phyloP scores from a whole-genome alignment of 1,284 basidiomycete genomes.

The Rhizoctonia solani region DNA sequence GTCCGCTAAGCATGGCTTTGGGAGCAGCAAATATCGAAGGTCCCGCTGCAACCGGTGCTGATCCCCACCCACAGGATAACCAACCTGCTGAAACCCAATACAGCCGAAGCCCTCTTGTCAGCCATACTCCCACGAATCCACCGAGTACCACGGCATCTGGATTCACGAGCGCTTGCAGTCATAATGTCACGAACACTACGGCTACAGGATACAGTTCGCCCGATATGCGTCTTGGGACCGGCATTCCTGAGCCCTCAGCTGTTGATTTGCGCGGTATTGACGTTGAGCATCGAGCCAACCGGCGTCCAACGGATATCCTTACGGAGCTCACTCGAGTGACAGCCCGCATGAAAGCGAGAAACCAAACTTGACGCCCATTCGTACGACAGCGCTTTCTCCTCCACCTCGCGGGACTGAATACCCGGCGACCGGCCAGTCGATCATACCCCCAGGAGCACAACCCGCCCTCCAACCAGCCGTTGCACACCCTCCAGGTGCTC shows the following conservation, averaged over 20 bases:
- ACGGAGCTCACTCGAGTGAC: neutral
- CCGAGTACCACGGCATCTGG: neutral
- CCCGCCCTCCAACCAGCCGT: neutral
- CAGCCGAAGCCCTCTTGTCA: too few species aligned
- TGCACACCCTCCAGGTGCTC: neutral
- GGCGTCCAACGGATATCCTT: neutral
- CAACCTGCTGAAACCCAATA: too few species aligned
- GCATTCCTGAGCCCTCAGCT: conserved; percentile 14
- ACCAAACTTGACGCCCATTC: conserved; percentile 15
- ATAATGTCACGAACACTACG: too few species aligned
- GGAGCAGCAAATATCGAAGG: conserved; percentile 25
- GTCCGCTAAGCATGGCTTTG: conserved; percentile 32
- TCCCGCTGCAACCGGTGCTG: conserved; percentile 8
- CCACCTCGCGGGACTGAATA: neutral
- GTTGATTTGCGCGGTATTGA: conserved; percentile 18
- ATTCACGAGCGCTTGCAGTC: too few species aligned
- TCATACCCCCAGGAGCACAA: neutral
- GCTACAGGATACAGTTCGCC: too few species aligned
- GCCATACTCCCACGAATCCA: too few species aligned
- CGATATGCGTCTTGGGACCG: conserved; percentile 21
- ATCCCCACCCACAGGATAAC: too few species aligned
- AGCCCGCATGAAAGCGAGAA: conserved; percentile 5
- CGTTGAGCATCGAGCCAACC: conserved; percentile 1
- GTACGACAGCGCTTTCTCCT: conserved; percentile 22
- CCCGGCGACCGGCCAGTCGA: neutral